These are phyloP conservation scores for Diaporthe velutina DNA, from an alignment of 2,329 filamentous ascomycete species.

Conservation along the genomic window DNA sequence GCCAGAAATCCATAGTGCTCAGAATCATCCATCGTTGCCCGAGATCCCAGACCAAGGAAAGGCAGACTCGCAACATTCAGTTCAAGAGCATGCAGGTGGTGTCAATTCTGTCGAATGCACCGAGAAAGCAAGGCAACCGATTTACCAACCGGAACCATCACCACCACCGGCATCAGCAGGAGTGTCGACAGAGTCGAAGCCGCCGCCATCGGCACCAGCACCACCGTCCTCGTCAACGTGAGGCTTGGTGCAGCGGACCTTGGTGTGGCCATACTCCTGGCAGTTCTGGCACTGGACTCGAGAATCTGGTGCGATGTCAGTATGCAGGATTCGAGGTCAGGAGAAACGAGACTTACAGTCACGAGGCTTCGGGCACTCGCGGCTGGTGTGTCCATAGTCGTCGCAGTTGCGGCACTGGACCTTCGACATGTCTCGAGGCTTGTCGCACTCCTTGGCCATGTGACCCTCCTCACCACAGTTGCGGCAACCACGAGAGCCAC, in stretches of 20 bases:
- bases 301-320: constrained; percentile 51
- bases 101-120: background rate
- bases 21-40: background rate
- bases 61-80: background rate
- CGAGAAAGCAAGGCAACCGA: background rate
- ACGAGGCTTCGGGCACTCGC: constrained; percentile 67
- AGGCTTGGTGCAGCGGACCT: constrained; percentile 54
- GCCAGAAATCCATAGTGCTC: constrained; percentile 11
- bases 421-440: constrained; percentile 56
- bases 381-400: constrained; percentile 60
- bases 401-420: constrained; percentile 66
- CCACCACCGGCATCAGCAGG: constrained; percentile 36
- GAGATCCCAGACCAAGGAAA: background rate
- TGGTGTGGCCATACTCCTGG: constrained; percentile 59
- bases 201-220: constrained; percentile 31
- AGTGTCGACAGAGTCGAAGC: constrained; percentile 10
- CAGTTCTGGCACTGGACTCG: constrained; percentile 72
- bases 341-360: constrained; percentile 57
- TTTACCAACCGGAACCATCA: constrained; percentile 33
- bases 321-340: background rate
- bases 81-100: background rate
- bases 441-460: constrained; percentile 71
- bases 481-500: constrained; percentile 66
- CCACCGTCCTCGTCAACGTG: constrained; percentile 44
- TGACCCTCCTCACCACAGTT: constrained; percentile 73